Conservation (phyloP, 139 green algal species). For the Nannochloris sp. region DNA sequence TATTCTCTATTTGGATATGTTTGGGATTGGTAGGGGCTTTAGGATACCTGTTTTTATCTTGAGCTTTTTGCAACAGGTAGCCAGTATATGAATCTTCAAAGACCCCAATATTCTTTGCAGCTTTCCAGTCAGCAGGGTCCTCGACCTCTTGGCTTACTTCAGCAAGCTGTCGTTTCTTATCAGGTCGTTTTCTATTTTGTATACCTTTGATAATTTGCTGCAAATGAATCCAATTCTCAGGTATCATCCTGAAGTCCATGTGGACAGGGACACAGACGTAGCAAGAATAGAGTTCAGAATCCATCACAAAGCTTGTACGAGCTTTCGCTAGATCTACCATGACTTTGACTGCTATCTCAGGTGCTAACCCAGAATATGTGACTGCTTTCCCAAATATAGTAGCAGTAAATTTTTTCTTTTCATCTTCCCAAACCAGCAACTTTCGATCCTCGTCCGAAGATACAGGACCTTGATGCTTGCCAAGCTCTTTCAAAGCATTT, state of each 20-base stretch:
- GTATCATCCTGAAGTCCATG: conserved; percentile 32
- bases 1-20: neutral
- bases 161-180: too few species aligned
- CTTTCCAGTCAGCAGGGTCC: too few species aligned
- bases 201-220: neutral
- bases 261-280: conserved; percentile 70
- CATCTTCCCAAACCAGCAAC: too few species aligned
- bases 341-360: conserved; percentile 42
- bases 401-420: neutral
- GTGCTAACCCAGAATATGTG: conserved; percentile 43
- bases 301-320: conserved; percentile 48
- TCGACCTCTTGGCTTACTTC: too few species aligned
- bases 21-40: too few species aligned
- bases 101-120: too few species aligned
- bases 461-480: too few species aligned
- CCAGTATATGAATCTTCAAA: too few species aligned
- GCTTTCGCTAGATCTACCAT: conserved; percentile 55
- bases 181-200: neutral
- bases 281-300: conserved; percentile 76
- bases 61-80: conserved; percentile 62
- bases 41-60: too few species aligned
- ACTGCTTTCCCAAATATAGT: conserved; percentile 30
- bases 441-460: too few species aligned
- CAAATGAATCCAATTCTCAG: neutral
- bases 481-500: neutral